Evolutionary conservation across 2,329 filamentous ascomycete genomes (phyloP).

Genomic region (Alternaria tenuissima): DNA sequence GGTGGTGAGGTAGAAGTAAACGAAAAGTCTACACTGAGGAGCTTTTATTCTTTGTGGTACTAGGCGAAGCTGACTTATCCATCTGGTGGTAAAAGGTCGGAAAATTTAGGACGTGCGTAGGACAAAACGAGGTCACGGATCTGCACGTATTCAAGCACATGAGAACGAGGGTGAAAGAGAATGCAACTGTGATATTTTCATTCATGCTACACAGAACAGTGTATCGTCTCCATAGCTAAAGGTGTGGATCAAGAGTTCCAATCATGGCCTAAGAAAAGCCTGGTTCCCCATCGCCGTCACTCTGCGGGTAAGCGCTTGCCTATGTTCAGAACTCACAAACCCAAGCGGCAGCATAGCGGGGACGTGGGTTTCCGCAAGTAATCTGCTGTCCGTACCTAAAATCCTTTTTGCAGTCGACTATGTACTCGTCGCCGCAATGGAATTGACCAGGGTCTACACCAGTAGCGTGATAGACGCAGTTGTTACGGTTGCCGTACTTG

Average conservation of each 20-base stretch:
- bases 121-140: background rate
- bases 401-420: background rate
- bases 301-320: background rate
- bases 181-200: background rate
- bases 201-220: background rate
- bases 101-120: background rate
- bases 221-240: background rate
- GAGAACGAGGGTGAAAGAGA: background rate
- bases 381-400: background rate
- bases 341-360: background rate
- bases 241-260: background rate
- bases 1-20: too few relatives aligned
- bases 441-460: background rate
- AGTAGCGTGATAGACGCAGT: background rate
- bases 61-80: background rate
- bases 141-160: background rate
- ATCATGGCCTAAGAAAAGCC: too few relatives aligned
- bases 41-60: background rate
- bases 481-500: background rate
- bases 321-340: background rate
- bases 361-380: background rate
- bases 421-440: conserved; percentile 1
- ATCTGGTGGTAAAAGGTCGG: background rate
- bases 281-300: background rate
- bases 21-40: background rate